Evolutionary conservation across 257 asterid genomes (phyloP).

Genomic region (Solanum pimpinellifolium): DNA sequence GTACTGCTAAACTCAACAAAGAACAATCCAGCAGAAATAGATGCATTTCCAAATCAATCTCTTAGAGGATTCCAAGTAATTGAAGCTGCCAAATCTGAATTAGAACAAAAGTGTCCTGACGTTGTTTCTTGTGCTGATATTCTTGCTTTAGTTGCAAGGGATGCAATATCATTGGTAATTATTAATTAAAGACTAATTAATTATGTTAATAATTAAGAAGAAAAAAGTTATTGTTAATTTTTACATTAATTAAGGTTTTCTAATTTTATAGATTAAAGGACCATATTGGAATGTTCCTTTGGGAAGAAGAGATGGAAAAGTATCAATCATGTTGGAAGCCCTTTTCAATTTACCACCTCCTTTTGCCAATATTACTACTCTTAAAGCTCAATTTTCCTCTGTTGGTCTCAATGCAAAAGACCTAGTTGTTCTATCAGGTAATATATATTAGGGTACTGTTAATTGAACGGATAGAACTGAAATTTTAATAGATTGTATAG

Average conservation of each 20-base stretch:
- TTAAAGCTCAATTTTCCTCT: not conserved
- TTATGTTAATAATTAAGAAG: not conserved
- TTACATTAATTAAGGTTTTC: not conserved
- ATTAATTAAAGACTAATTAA: not conserved
- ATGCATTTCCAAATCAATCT: conserved; percentile 21
- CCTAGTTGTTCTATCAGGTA: conserved; percentile 14
- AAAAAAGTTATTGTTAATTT: not conserved
- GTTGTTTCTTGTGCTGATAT: conserved; percentile 48
- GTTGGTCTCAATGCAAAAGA: conserved; percentile 2
- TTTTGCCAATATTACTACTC: not conserved
- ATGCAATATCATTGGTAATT: conserved; percentile 32
- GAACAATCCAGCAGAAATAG: conserved; percentile 30
- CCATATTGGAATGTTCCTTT: not conserved
- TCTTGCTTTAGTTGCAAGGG: conserved; percentile 36
- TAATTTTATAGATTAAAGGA: not conserved
- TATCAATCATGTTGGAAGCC: not conserved
- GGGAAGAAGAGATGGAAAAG: conserved; percentile 7
- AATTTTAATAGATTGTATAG: not conserved
- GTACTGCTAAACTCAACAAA: conserved; percentile 31
- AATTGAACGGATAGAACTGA: not conserved
- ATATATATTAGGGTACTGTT: not conserved
- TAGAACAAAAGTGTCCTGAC: conserved; percentile 39
- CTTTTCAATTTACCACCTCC: not conserved
- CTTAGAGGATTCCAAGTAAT: conserved; percentile 41
- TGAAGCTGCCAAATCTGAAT: conserved; percentile 21